These are phyloP conservation scores for Lanmaoa rubissima DNA, from an alignment of 768 basidiomycete species.

Conservation along the genomic window DNA sequence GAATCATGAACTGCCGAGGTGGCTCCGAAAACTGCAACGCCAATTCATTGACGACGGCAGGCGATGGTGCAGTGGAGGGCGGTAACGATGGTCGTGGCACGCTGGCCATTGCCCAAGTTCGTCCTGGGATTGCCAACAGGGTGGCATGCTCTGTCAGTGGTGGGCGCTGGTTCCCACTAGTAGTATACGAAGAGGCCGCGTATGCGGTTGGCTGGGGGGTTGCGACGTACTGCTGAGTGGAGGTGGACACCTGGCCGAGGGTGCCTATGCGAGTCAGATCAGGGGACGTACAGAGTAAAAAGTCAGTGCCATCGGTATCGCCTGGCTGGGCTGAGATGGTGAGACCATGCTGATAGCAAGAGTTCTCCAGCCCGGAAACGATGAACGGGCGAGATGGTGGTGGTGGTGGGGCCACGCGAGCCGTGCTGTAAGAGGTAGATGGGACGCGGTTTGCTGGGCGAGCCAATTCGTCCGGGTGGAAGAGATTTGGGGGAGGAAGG, in stretches of 20 bases:
- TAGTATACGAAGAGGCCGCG: slow-evolving; percentile 39
- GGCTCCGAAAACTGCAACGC: slow-evolving; percentile 76
- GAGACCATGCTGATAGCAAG: slow-evolving; percentile 67
- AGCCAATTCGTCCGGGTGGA: slow-evolving; percentile 72
- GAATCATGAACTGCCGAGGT: slow-evolving; percentile 77
- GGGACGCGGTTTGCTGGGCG: slow-evolving; percentile 47
- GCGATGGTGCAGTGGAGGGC: slow-evolving; percentile 43
- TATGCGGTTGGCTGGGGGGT: slow-evolving; percentile 41
- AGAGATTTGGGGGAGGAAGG: slow-evolving; percentile 69
- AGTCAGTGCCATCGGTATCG: slow-evolving; percentile 71
- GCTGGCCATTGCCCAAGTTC: slow-evolving; percentile 80
- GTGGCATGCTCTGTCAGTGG: slow-evolving; percentile 77
- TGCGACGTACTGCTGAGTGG: slow-evolving; percentile 32
- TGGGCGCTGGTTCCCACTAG: slow-evolving; percentile 46
- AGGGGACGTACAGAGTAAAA: slow-evolving; percentile 70
- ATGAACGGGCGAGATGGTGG: slow-evolving; percentile 56
- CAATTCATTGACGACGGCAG: slow-evolving; percentile 72
- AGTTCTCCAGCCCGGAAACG: slow-evolving; percentile 55
- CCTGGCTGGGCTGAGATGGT: slow-evolving; percentile 71
- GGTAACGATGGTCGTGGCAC: slow-evolving; percentile 38
- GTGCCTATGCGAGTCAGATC: slow-evolving; percentile 72
- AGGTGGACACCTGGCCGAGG: slow-evolving; percentile 61
- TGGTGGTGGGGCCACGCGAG: slow-evolving; percentile 43
- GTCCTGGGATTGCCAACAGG: slow-evolving; percentile 73
- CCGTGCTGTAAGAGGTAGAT: slow-evolving; percentile 43